Evolutionary conservation across 768 basidiomycete genomes (phyloP).

Genomic region (Leccinum obscurum): DNA sequence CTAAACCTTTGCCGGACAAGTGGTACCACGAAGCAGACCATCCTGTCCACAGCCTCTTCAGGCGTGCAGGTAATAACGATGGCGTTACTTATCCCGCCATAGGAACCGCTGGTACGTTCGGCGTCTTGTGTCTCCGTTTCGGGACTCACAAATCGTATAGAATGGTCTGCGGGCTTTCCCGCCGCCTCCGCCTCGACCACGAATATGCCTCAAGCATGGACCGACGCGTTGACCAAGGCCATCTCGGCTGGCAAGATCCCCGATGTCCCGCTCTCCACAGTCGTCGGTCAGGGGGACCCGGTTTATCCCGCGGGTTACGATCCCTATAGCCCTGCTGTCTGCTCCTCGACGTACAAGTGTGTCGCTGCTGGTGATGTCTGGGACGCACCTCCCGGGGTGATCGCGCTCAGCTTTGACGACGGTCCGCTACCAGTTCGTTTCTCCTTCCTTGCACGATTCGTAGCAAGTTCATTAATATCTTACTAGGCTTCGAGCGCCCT

Average conservation of each 20-base stretch:
- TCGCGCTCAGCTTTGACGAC: constrained; percentile 77
- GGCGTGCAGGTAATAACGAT: constrained; percentile 46
- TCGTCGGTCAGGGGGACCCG: constrained; percentile 32
- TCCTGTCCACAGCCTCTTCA: constrained; percentile 62
- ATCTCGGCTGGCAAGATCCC: constrained; percentile 73
- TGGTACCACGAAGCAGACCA: constrained; percentile 71
- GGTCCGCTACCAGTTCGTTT: constrained; percentile 58
- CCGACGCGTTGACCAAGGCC: constrained; percentile 67
- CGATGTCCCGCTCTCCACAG: constrained; percentile 52
- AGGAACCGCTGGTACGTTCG: constrained; percentile 55
- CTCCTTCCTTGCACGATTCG: constrained; percentile 1
- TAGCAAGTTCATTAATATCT: constrained; percentile 4
- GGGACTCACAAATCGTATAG: constrained; percentile 32
- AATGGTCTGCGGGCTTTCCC: constrained; percentile 68
- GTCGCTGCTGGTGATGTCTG: constrained; percentile 60
- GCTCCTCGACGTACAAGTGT: constrained; percentile 78
- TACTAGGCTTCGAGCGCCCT: constrained; percentile 45
- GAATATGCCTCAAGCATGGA: constrained; percentile 66
- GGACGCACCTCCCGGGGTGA: constrained; percentile 71
- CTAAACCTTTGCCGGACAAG: constrained; percentile 26
- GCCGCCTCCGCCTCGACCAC: constrained; percentile 45
- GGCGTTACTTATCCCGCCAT: constrained; percentile 52
- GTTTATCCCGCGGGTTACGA: constrained; percentile 41
- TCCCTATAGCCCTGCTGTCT: constrained; percentile 53
- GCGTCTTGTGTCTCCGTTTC: background rate